Evolutionary conservation across 371 early-diverging fungal genomes (phyloP), one percentile per base, ranked within the genome.

Genomic region (Dichotomocladium elegans): DNA sequence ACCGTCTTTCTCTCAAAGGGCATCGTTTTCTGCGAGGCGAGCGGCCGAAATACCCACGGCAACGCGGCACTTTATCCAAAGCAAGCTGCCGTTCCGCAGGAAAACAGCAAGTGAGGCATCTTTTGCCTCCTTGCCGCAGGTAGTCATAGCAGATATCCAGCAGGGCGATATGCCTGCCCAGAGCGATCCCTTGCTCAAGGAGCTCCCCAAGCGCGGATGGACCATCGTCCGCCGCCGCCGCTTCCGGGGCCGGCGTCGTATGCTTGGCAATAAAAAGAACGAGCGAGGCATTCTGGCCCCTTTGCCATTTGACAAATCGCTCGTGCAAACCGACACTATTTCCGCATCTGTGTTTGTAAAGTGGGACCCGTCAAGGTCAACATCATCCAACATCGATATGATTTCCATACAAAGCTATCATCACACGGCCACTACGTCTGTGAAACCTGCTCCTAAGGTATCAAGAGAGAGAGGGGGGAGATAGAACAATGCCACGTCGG

Each of bases 81-180:
- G 58, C 19, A 72, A 66, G 29, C 22, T 74, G n/a, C 74, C 74
- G 1, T 70, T 66, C 55, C 61, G 62, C 30, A 53, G 53, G 15
- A 58, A 48, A 24, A 57, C 29, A 10, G 59, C 59, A 0, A 55
- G 58, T 1, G 60, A 59, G 10, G 60, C 60, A 5, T 69, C 69
- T 0, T 66, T 72, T 37, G 61, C 66, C 9, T 63, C 68, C 1
- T 41, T 74, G 27, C 74, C 71, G 2, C 40, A 58, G 40, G 64
- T 70, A n/a, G 66, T 74, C 28, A 51, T 74, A n/a, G 66, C 71
- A 3, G 74, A 74, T 49, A 62, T 74, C 25, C 74, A 74, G 33
- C 55, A 62, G 17, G 74, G 70, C 4, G 46, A 70, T 50, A 55
- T 70, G 40, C 74, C 71, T 10, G 35, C 54, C 6, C 58, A 60